Evolutionary conservation across 1,284 basidiomycete genomes (phyloP), one percentile per base, ranked within the genome.

Genomic region (Hemileia vastatrix): DNA sequence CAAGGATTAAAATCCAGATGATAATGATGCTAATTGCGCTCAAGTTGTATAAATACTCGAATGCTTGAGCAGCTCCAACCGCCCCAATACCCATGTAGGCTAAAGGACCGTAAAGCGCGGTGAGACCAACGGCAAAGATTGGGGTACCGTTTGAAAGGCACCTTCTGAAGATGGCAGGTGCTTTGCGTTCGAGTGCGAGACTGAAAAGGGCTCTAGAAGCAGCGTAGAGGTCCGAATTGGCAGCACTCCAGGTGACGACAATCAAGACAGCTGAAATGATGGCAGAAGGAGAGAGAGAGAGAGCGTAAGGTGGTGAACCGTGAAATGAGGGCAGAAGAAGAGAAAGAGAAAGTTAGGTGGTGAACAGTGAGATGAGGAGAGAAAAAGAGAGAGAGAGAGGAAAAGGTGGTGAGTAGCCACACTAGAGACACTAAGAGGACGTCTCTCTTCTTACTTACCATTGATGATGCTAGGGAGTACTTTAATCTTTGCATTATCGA

Each of bases 81-180:
- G 59, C n/a, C n/a, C 67, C 65, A 43, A 79, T 76, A 66, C 79
- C 81, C 76, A 84, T 79, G 78, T 82, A 83, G 27, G 80, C 72
- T 15, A 84, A 72, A 21, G 80, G 76, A 60, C 80, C 78, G 66
- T 84, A 82, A 13, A 74, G 44, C 47, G 79, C 63, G n/a, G 79
- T 78, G 50, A 77, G 65, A 6, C 80, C 57, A n/a, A 90, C 80
- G 13, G 84, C 80, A 32, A 77, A 78, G 64, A 87, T 76, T 0
- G 90, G 89, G 0, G 90, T 78, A 51, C 89, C 88, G 2, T 78
- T 76, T 77, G 83, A 84, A 36, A 87, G 90, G 76, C 86, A 88
- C 57, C 81, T 80, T 77, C 65, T 66, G 66, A 82, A 77, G 60
- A 80, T 58, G 13, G 65, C 65, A 3, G 79, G 79, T 0, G 72